Percentiles rank a stretch among this genome's conserved stretches.
These are phyloP conservation scores for Carex sylvatica DNA, from an alignment of 202 grass and related monocot genomes.

Conservation along the genomic window DNA sequence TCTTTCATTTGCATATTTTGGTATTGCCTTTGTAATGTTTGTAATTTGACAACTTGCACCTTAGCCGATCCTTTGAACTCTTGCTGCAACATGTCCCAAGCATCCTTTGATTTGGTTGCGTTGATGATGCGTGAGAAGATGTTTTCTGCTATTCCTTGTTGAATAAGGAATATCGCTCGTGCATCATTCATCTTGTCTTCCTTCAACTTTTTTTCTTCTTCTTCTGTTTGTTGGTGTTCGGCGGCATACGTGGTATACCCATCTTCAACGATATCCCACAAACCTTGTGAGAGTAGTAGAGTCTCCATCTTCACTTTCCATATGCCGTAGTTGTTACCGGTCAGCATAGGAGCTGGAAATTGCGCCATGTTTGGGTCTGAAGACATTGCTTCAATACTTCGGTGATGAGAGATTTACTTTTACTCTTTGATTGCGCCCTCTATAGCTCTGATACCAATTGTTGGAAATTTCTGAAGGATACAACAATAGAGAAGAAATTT, in stretches of 20 bases:
- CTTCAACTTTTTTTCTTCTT: not conserved
- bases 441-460: too few relatives aligned
- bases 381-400: not conserved
- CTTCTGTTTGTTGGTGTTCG: not conserved
- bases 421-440: too few relatives aligned
- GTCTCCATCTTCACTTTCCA: too few relatives aligned
- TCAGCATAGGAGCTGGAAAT: too few relatives aligned
- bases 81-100: not conserved
- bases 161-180: not conserved
- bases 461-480: too few relatives aligned
- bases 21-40: not conserved
- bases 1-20: not conserved
- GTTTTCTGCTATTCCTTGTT: not conserved
- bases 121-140: not conserved
- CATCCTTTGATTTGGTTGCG: not conserved
- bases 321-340: too few relatives aligned
- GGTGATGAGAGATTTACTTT: too few relatives aligned
- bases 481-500: too few relatives aligned
- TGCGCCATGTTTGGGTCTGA: too few relatives aligned
- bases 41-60: slow-evolving; percentile 1
- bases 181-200: not conserved
- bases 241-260: not conserved
- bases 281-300: not conserved
- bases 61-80: not conserved
- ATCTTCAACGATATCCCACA: not conserved